Percentiles rank a stretch among this genome's conserved stretches.
Evolutionary conservation across 352 stramenopile species (phyloP).

Genomic region (Globisporangium recalcitrans): DNA sequence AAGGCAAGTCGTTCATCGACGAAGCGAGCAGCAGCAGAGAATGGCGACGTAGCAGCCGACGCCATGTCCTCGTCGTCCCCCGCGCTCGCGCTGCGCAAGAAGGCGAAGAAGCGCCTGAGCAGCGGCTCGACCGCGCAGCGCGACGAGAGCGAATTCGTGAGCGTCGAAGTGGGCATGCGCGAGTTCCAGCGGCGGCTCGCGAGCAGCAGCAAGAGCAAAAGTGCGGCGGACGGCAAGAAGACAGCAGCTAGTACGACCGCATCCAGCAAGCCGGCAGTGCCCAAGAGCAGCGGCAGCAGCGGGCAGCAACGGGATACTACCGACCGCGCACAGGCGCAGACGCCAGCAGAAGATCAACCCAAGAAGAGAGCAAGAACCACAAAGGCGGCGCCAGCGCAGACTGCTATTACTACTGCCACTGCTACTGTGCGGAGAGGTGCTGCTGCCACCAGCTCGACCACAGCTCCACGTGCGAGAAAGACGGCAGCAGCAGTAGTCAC

Average conservation of each 20-base stretch:
- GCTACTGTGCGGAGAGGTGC: neutral
- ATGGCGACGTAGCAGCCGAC: neutral
- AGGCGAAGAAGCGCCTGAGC: constrained; percentile 26
- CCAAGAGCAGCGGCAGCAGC: neutral
- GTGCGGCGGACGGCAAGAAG: neutral
- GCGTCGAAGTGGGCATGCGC: constrained; percentile 65
- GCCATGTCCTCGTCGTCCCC: constrained; percentile 3
- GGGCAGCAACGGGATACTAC: neutral
- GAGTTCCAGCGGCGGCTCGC: constrained; percentile 58
- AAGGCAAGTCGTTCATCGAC: too few species aligned
- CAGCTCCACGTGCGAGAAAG: neutral
- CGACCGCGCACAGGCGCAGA: neutral
- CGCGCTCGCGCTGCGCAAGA: constrained; percentile 14
- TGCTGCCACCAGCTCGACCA: neutral
- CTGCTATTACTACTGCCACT: neutral
- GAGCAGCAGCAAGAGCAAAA: constrained; percentile 13
- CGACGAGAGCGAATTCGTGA: constrained; percentile 68
- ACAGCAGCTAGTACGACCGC: neutral
- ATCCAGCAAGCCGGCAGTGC: neutral
- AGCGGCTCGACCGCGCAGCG: neutral
- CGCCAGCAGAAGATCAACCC: neutral
- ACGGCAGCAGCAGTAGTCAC: neutral
- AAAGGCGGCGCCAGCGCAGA: neutral
- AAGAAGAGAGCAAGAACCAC: constrained; percentile 11
- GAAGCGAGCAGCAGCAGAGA: constrained; percentile 14